phyloP scores from a whole-genome alignment of 2,329 filamentous ascomycete species.

The Cucurbitaria berberidis region DNA sequence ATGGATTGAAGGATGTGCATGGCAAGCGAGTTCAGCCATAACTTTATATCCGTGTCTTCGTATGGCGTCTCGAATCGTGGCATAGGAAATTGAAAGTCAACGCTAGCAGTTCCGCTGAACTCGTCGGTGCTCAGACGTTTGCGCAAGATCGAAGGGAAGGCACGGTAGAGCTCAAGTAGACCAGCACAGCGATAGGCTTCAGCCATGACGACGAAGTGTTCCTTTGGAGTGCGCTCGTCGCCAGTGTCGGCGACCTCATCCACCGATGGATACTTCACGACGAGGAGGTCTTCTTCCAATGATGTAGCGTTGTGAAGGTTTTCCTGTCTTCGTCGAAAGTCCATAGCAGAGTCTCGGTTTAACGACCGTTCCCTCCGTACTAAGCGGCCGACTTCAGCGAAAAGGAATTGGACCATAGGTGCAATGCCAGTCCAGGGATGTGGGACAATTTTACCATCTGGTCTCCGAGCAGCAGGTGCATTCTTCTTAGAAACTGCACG shows the following conservation, averaged over 20 bases:
- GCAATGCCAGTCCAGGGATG: slow-evolving; percentile 60
- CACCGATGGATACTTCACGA: slow-evolving; percentile 54
- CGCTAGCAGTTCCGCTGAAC: slow-evolving; percentile 26
- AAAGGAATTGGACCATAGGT: slow-evolving; percentile 53
- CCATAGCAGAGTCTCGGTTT: slow-evolving; percentile 33
- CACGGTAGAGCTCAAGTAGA: slow-evolving; percentile 61
- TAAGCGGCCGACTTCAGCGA: slow-evolving; percentile 55
- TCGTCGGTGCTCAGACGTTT: slow-evolving; percentile 48
- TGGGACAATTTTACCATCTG: slow-evolving; percentile 48
- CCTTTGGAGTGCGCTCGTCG: slow-evolving; percentile 59
- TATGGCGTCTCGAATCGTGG: slow-evolving; percentile 43
- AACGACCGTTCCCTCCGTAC: slow-evolving; percentile 48
- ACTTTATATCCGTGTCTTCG: slow-evolving; percentile 42
- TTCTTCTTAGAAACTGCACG: slow-evolving; percentile 28
- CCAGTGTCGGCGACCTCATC: slow-evolving; percentile 58
- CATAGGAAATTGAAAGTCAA: slow-evolving; percentile 41
- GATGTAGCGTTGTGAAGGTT: slow-evolving; percentile 47
- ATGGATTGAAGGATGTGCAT: slow-evolving; percentile 58
- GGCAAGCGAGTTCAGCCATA: slow-evolving; percentile 59
- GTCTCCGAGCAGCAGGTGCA: slow-evolving; percentile 30
- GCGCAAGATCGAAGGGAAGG: slow-evolving; percentile 59
- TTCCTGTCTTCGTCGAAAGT: slow-evolving; percentile 40
- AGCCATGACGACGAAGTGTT: slow-evolving; percentile 60
- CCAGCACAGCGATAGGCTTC: slow-evolving; percentile 61
- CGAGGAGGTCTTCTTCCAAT: slow-evolving; percentile 57